A percentile compares a stretch with the other conserved stretches of the same genome.
Evolutionary conservation across 805 yeast genomes (phyloP).

Genomic region (Priceomyces haplophilus): DNA sequence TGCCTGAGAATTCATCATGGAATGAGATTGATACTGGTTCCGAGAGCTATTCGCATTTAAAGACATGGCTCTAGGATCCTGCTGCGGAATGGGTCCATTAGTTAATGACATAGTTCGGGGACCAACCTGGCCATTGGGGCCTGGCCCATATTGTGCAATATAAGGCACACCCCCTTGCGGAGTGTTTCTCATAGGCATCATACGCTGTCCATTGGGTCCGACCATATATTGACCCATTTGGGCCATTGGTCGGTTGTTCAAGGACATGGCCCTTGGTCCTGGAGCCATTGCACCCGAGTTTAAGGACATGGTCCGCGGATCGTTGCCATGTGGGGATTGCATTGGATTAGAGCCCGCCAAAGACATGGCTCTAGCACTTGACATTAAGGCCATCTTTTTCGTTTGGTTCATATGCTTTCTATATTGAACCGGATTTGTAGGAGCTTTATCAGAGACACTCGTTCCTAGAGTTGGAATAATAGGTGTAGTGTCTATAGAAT

Average conservation of each 20-base stretch:
- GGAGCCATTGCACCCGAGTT: constrained; percentile 15
- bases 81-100: constrained; percentile 4
- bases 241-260: constrained; percentile 12
- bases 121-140: constrained; percentile 1
- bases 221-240: constrained; percentile 10
- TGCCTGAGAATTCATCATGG: neutral
- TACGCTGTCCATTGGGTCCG: constrained; percentile 8
- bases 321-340: constrained; percentile 18
- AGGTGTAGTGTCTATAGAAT: constrained; percentile 58
- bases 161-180: constrained; percentile 1
- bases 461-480: constrained; percentile 62
- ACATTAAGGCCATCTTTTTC: constrained; percentile 53
- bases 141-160: neutral
- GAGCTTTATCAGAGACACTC: constrained; percentile 21
- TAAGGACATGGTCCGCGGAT: constrained; percentile 43
- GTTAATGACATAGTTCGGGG: constrained; percentile 11
- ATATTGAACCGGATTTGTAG: constrained; percentile 52
- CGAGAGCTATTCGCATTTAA: constrained; percentile 4
- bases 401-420: constrained; percentile 67
- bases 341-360: constrained; percentile 34
- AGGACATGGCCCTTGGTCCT: constrained; percentile 19
- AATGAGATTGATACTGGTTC: constrained; percentile 2
- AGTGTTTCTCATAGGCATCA: constrained; percentile 10
- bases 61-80: constrained; percentile 6
- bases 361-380: constrained; percentile 46